Evolutionary conservation across 768 basidiomycete species (phyloP).

Genomic region (Boletus subcaerulescens): DNA sequence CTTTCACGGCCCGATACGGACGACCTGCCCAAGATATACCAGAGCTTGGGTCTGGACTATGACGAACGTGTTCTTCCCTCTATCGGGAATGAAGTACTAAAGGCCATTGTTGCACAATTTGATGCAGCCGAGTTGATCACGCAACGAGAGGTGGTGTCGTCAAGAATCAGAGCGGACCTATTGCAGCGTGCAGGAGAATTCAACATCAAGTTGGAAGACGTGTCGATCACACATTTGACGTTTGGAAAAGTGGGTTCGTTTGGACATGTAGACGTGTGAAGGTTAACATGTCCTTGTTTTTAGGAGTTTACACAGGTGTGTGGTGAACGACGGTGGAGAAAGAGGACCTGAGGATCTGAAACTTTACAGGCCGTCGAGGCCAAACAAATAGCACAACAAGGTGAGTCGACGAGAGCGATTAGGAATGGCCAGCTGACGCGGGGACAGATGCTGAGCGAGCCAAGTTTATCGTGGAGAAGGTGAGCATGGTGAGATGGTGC

Average conservation of each 20-base stretch:
- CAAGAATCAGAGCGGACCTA: conserved; percentile 88
- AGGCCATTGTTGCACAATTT: conserved; percentile 97
- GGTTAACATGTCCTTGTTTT: conserved; percentile 1
- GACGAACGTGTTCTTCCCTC: conserved; percentile 97
- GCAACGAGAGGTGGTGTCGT: conserved; percentile 95
- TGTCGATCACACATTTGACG: conserved; percentile 90
- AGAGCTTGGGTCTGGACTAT: conserved; percentile 91
- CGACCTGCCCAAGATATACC: conserved; percentile 91
- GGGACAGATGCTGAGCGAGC: conserved; percentile 90
- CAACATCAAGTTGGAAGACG: conserved; percentile 93
- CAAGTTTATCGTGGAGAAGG: conserved; percentile 99
- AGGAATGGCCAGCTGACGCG: conserved; percentile 13
- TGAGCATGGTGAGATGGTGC: conserved; percentile 29
- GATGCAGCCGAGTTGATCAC: conserved; percentile 97
- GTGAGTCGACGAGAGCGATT: conserved; percentile 38
- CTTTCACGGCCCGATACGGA: conserved; percentile 88
- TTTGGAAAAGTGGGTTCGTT: conserved; percentile 68
- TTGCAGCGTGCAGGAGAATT: conserved; percentile 94
- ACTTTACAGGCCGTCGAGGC: conserved; percentile 85
- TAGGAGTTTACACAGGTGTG: conserved; percentile 81
- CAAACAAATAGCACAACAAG: conserved; percentile 99
- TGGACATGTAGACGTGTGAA: not conserved
- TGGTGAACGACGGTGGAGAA: not conserved
- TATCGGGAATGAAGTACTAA: conserved; percentile 96
- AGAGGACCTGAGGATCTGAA: not conserved